Evolutionary conservation across 805 yeast genomes (phyloP), one percentile per base, ranked within the genome.

Genomic region (Yarrowia bubula): DNA sequence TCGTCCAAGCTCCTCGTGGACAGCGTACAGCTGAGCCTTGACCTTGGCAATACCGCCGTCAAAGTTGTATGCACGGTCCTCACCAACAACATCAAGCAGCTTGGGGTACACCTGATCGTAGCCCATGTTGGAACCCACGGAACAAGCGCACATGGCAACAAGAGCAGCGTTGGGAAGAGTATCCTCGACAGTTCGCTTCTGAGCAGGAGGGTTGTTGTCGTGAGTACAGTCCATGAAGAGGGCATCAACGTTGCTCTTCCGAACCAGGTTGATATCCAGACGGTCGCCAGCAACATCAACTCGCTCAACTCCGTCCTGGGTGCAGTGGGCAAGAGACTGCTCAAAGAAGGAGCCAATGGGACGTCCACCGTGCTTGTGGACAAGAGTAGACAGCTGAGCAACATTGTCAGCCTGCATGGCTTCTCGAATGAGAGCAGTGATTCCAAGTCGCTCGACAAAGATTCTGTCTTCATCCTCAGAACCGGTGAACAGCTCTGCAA

Each of bases 141-240:
- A 97, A 63, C 96, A 89, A 0, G 96, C 86, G 71, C 98, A 92
- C 74, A 93, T 84, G 0, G 98, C 87, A 4, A 95, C 98, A 62
- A 93, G 79, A 0, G 97, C 99, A 3, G 98, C 98, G 71, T 89
- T 93, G 9, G 98, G 96, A 47, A 93, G 80, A 0, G 98, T 92
- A 72, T 93, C 99, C 73, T 92, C 97, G 1, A 90, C 88, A 0
- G 97, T 92, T 73, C 98, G 84, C 76, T 89, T 91, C 70, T 93
- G 96, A 47, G 81, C 83, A 1, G 98, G 96, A 18, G 86, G 87
- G 76, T 92, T 95, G 73, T 93, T 93, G 75, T 93, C 99, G 75
- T 93, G 99, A 1, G 98, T 92, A 72, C 98, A 93, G 73, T 95
- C 98, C 98, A 95, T 93, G 70, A 93, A 88, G 70, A 95, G 79